Base-by-base conservation (phyloP, 768 basidiomycete genomes). In the Boletus reticulatus region DNA sequence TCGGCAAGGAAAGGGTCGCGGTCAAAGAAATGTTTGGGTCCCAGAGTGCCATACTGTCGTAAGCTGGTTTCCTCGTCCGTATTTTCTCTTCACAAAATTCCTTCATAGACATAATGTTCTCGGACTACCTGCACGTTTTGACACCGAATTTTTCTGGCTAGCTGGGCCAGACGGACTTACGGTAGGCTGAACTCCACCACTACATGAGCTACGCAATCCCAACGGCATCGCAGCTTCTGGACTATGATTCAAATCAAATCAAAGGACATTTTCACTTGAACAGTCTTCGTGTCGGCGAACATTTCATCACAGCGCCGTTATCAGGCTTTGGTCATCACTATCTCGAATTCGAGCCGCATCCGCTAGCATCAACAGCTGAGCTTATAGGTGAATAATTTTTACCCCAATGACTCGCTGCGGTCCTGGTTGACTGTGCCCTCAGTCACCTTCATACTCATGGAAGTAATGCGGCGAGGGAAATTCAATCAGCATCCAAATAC, bases 361-460 rank as follows among this genome's bases (percentile, higher is more conserved):
- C 79, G 1, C 70, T 79, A 0, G 80, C 74, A 1, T 72, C 78
- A 48, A 76, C 75, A 39, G 74, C 78, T 10, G 84, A 85, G 64
- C 76, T 85, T 19, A 80, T 84, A 52, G 70, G 82, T 82, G 55
- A 50, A 42, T 50, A 19, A 0, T 10, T 42, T 29, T 0, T 34
- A 17, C 41, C 43, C 34, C 10, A 43, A 44, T 34, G 31, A 29
- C 56, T 49, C 22, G 32, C 47, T 31, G 27, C 12, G 19, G 19
- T 36, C 27, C 45, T 42, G 44, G 55, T 50, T 67, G 39, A 74
- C 56, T 20, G 5, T 6, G 13, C 36, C 14, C 20, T 31, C 54
- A 84, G 84, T 85, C 9, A 83, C 82, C 14, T 84, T 85, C 66
- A 72, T 86, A 36, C 78, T 86, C 70, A 80, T 86, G 76, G 84